phyloP scores from a whole-genome alignment of 805 yeast genomes.

The baker's yeast (Saccharomyces cerevisiae) region DNA sequence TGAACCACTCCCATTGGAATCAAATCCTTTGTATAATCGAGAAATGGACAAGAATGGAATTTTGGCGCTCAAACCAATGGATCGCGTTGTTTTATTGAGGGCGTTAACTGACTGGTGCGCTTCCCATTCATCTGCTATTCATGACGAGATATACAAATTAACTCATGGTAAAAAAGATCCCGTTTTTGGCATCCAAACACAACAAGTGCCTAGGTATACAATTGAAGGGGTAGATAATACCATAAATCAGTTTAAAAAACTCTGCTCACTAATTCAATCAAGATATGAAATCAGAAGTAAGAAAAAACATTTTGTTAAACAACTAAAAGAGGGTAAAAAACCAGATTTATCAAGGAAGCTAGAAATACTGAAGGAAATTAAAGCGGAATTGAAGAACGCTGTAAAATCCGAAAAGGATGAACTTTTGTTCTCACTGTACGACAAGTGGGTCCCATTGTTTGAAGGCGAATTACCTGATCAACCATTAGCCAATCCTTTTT shows the following conservation, averaged over 20 bases:
- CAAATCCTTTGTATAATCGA: constrained; percentile 11
- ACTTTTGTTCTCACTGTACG: constrained; percentile 5
- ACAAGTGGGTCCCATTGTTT: constrained; percentile 16
- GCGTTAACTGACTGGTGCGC: constrained; percentile 17
- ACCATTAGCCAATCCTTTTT: constrained; percentile 19
- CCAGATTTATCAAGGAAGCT: constrained; percentile 11
- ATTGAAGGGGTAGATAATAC: constrained; percentile 15
- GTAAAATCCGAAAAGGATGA: constrained; percentile 8
- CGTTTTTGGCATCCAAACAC: constrained; percentile 18
- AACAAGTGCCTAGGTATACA: constrained; percentile 18
- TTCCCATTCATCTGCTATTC: constrained; percentile 15
- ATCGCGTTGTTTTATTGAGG: constrained; percentile 14
- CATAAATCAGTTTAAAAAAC: constrained; percentile 10
- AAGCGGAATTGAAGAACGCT: constrained; percentile 5
- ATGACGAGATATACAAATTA: constrained; percentile 16
- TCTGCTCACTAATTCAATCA: constrained; percentile 13
- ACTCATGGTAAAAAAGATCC: constrained; percentile 21
- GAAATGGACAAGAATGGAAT: constrained; percentile 17
- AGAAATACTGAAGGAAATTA: constrained; percentile 9
- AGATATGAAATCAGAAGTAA: constrained; percentile 15
- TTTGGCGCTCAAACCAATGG: constrained; percentile 11
- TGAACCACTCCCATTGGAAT: constrained; percentile 5
- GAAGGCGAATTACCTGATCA: constrained; percentile 17
- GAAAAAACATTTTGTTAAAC: constrained; percentile 18
- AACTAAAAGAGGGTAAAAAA: constrained; percentile 13